Evolutionary conservation across 371 early-diverging fungal genomes (phyloP).

Genomic region (Smittium mucronatum): DNA sequence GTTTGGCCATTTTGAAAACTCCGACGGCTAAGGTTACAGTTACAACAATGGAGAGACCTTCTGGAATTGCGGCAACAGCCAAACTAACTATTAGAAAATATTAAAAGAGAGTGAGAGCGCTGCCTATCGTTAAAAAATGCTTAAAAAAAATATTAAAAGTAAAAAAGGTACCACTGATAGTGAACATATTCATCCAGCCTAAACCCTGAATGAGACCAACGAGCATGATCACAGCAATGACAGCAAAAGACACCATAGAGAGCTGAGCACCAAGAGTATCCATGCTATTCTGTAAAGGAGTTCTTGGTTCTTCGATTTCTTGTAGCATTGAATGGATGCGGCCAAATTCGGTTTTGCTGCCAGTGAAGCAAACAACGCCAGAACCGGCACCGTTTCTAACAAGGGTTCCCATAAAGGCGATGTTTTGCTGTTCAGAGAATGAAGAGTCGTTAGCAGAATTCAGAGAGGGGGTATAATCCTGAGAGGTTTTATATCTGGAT

Average conservation of each 20-base stretch:
- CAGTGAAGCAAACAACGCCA: constrained; percentile 82
- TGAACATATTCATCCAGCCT: constrained; percentile 88
- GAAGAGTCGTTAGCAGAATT: constrained; percentile 61
- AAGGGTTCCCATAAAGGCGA: constrained; percentile 91
- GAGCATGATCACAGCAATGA: constrained; percentile 78
- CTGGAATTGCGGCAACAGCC: constrained; percentile 98
- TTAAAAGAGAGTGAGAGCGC: constrained; percentile 78
- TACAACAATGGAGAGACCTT: constrained; percentile 78
- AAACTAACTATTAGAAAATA: constrained; percentile 97
- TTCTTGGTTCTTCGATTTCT: constrained; percentile 73
- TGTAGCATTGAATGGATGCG: constrained; percentile 80
- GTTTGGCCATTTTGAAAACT: constrained; percentile 69
- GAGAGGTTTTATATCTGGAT: constrained; percentile 40
- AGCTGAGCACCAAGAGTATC: constrained; percentile 95
- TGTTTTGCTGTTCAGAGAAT: constrained; percentile 76
- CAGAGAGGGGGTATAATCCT: constrained; percentile 55
- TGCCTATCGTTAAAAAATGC: constrained; percentile 80
- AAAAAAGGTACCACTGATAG: constrained; percentile 63
- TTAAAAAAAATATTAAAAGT: constrained; percentile 87
- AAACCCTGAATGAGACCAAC: constrained; percentile 81
- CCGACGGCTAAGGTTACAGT: constrained; percentile 78
- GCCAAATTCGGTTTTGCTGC: constrained; percentile 81
- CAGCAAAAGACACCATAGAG: constrained; percentile 68
- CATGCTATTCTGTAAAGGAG: constrained; percentile 85
- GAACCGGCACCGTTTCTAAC: constrained; percentile 81